Conservation (phyloP, 176 grass and related monocot genomes). For the Triticum urartu region DNA sequence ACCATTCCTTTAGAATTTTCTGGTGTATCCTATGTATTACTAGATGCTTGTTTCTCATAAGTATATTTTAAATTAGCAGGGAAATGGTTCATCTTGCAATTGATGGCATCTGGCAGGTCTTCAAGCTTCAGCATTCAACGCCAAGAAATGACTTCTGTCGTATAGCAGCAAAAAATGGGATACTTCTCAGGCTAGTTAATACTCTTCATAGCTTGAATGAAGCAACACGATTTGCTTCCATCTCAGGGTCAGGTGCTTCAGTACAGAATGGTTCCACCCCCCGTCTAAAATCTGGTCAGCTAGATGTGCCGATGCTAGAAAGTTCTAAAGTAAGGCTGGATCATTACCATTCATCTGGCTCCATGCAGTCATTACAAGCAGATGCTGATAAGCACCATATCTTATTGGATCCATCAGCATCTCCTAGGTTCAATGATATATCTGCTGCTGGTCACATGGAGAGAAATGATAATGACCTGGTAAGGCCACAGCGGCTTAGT, state of each 20-base stretch:
- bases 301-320: slow-evolving; percentile 58
- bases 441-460: slow-evolving; percentile 51
- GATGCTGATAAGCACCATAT: slow-evolving; percentile 59
- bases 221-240: slow-evolving; percentile 78
- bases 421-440: slow-evolving; percentile 64
- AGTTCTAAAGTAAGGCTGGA: slow-evolving; percentile 51
- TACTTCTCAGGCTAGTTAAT: slow-evolving; percentile 84
- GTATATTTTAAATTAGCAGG: slow-evolving; percentile 55
- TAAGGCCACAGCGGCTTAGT: slow-evolving; percentile 57
- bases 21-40: slow-evolving; percentile 10
- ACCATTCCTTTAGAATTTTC: neutral
- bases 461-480: slow-evolving; percentile 48
- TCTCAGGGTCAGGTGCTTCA: slow-evolving; percentile 66
- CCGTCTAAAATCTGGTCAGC: slow-evolving; percentile 65
- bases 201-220: slow-evolving; percentile 98
- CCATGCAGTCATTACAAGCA: slow-evolving; percentile 52
- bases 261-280: slow-evolving; percentile 78
- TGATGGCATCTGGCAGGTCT: slow-evolving; percentile 98
- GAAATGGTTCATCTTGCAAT: slow-evolving; percentile 98
- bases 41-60: slow-evolving; percentile 20
- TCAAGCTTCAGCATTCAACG: slow-evolving; percentile 89
- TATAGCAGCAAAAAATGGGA: slow-evolving; percentile 94
- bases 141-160: slow-evolving; percentile 89
- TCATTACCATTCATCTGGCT: slow-evolving; percentile 57
- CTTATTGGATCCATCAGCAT: slow-evolving; percentile 52